Conservation (phyloP, 2,329 filamentous ascomycete species). For the Penicillium concentricum region DNA sequence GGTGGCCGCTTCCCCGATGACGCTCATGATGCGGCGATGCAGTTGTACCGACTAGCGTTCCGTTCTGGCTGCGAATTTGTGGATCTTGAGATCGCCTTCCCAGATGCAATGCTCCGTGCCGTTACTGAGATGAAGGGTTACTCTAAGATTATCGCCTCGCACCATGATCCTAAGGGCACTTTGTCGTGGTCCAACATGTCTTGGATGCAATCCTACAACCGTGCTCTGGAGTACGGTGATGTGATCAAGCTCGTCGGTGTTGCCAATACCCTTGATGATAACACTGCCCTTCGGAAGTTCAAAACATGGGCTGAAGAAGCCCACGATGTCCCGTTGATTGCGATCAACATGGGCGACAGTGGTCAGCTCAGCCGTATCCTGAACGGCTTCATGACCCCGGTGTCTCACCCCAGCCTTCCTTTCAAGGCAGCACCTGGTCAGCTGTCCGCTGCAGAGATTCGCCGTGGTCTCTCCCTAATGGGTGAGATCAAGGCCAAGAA, state of each 20-base stretch:
- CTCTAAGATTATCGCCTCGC: constrained; percentile 87
- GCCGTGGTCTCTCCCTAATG: constrained; percentile 71
- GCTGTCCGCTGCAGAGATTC: constrained; percentile 84
- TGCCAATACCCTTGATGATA: constrained; percentile 75
- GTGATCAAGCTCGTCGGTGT: constrained; percentile 91
- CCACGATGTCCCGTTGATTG: constrained; percentile 81
- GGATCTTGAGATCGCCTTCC: constrained; percentile 86
- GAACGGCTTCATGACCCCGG: constrained; percentile 91
- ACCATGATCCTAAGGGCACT: constrained; percentile 78
- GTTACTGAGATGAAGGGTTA: constrained; percentile 68
- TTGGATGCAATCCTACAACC: constrained; percentile 88
- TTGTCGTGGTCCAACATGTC: constrained; percentile 91
- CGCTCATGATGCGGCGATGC: constrained; percentile 66
- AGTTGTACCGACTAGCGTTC: constrained; percentile 75
- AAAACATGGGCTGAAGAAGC: constrained; percentile 70
- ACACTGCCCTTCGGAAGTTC: constrained; percentile 80
- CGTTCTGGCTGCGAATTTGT: constrained; percentile 88
- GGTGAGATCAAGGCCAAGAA: constrained; percentile 73
- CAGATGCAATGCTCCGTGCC: constrained; percentile 69
- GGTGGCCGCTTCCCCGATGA: constrained; percentile 84
- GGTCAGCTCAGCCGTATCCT: constrained; percentile 88
- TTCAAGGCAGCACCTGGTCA: constrained; percentile 94
- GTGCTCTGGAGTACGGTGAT: constrained; percentile 83
- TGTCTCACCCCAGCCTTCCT: constrained; percentile 84
- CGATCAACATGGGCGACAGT: constrained; percentile 87